Evolutionary conservation across 257 asterid genomes (phyloP), one percentile per base, ranked within the genome.

Genomic region (Plectranthus barbatus): DNA sequence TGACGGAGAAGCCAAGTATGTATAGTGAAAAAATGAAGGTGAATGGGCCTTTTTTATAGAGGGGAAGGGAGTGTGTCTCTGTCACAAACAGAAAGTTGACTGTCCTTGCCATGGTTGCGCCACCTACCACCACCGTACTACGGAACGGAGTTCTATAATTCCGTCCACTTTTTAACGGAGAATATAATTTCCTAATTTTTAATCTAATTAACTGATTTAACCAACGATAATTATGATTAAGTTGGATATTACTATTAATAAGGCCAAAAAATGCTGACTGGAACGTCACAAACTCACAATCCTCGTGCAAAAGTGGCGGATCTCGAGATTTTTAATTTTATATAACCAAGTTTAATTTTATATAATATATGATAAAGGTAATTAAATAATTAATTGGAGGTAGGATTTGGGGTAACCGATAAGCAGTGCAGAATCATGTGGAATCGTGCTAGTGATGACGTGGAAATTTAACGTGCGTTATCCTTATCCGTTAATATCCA

Each of bases 71-170:
- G 31, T 26, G 54, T 6, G 14, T 37, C 0, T 1, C 21, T 48
- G 29, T 42, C 62, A 20, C 9, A 52, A 26, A 40, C 41, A 19
- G 48, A 15, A 19, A 56, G 48, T 37, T 58, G 37, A 31, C 33
- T 41, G 29, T 29, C 42, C n/a, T 36, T 9, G 58, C 47, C 34
- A 9, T 14, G 39, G 42, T 54, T 48, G 50, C 29, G 45, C 45
- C 63, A 70, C 71, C 64, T 33, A 69, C 59, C 70, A 58, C 64
- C 73, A 70, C 64, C 73, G 76, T 70, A 66, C 73, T 45, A 40
- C 64, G 51, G 51, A 31, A 69, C 65, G 69, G 75, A 29, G 6
- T 37, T 50, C 9, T 40, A 7, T 23, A 37, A 9, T 20, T 56
- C 75, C 55, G 71, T 74, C 33, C 3, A 7, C 9, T 39, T 31